Base-by-base conservation (phyloP, 2,329 filamentous ascomycete species). In the Didymella exigua region DNA sequence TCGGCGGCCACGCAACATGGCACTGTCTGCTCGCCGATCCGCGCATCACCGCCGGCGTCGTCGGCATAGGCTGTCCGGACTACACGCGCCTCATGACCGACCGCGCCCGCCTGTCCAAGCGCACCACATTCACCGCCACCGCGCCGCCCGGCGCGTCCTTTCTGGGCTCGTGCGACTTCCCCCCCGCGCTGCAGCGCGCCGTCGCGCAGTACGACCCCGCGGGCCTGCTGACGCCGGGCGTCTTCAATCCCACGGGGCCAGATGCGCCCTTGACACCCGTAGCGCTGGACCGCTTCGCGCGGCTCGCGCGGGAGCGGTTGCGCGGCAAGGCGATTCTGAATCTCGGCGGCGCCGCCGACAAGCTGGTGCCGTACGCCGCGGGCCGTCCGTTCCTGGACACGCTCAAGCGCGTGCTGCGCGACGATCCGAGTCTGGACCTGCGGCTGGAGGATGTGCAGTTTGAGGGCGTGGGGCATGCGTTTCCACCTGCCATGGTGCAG, bases 1-100 rank as follows among this genome's bases (percentile, higher is more conserved):
- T 98, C 0, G 95, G 95, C 5, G 95, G 91, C 0, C 95, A 98
- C 73, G 86, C 89, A 11, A 87, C 89, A 1, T 98, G 93, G 92
- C 89, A 96, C 70, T 83, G 86, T 24, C 76, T 96, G 54, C 84
- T 97, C 40, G 83, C 86, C 31, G 93, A 98, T 56, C 85, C 87
- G 16, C 84, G 92, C 60, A 84, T 98, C 50, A 87, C 82, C n/a
- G 87, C 89, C 0, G 92, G 85, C 1, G 86, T 96, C 7, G 82
- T 90, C 2, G 83, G 96, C 21, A 90, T 98, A 48, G 95, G 93
- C 1, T 96, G 92, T 74, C 91, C 93, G 0, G 93, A 99, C 75
- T 96, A 90, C 67, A 85, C 87, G 60, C 81, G 89, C 73, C 79
- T 98, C 14, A 89, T 98, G 86, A 81, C 80, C 8, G 87, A 93